Evolutionary conservation across 139 green algal species (phyloP).

Genomic region (Picochlorum sp.): DNA sequence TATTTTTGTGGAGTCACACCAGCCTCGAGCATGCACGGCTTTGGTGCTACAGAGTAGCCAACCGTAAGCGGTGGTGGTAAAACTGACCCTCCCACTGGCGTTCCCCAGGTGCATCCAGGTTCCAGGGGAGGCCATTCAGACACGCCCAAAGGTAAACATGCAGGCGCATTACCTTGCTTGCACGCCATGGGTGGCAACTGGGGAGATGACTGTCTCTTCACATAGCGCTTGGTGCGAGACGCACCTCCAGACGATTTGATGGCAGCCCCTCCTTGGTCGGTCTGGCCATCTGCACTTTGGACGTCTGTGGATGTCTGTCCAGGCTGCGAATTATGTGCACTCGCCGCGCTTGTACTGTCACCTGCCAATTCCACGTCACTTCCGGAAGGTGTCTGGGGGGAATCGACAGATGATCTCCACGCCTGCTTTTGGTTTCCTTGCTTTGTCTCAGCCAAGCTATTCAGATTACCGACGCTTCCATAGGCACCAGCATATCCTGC

Average conservation of each 20-base stretch:
- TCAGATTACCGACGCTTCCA: background rate
- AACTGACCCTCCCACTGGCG: constrained; percentile 20
- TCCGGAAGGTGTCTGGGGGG: constrained; percentile 16
- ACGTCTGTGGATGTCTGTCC: background rate
- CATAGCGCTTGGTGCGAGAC: background rate
- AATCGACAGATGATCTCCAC: constrained; percentile 12
- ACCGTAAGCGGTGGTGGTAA: constrained; percentile 9
- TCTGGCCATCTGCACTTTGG: background rate
- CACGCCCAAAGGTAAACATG: background rate
- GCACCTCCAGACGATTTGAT: background rate
- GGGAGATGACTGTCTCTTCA: background rate
- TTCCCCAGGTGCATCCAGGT: constrained; percentile 32
- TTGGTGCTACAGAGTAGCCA: background rate
- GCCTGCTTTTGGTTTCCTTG: background rate
- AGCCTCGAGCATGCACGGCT: background rate
- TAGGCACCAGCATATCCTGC: background rate
- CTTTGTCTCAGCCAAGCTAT: background rate
- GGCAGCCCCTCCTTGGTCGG: background rate
- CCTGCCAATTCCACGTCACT: constrained; percentile 12
- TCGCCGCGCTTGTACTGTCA: constrained; percentile 4
- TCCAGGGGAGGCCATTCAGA: constrained; percentile 20
- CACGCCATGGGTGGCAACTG: background rate
- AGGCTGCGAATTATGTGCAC: background rate
- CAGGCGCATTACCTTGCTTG: constrained; percentile 9
- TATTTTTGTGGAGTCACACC: background rate